These are phyloP conservation scores for Pinus albicaulis DNA, from an alignment of 75 land plant genomes.

Conservation along the genomic window DNA sequence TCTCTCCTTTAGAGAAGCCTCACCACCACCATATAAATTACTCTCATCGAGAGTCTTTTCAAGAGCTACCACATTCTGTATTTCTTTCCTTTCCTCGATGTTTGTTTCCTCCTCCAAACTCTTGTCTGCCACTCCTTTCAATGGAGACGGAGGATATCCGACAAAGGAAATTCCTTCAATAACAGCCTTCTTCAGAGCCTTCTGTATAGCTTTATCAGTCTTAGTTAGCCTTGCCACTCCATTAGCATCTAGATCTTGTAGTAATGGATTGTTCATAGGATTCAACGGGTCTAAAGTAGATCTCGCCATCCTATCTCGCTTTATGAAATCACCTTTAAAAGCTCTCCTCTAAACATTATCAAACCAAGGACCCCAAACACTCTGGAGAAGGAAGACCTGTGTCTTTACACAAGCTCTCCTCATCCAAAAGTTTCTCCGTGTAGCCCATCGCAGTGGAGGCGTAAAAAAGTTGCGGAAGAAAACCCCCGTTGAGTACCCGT, in stretches of 20 bases:
- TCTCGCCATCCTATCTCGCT: conserved; percentile 54
- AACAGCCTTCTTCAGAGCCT: conserved; percentile 37
- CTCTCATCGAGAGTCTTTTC: conserved; percentile 23
- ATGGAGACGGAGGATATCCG: conserved; percentile 14
- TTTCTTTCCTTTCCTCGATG: not conserved
- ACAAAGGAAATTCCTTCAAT: conserved; percentile 40
- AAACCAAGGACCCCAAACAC: conserved; percentile 64
- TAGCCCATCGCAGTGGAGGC: too few species aligned
- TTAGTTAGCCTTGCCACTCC: conserved; percentile 59
- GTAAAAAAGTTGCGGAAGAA: too few species aligned
- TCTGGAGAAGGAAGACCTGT: too few species aligned
- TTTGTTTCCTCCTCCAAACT: conserved; percentile 3
- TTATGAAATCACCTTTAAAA: conserved; percentile 46
- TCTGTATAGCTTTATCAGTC: conserved; percentile 69
- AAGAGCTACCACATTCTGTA: not conserved
- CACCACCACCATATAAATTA: conserved; percentile 21
- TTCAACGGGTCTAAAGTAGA: conserved; percentile 63
- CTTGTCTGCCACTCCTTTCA: not conserved
- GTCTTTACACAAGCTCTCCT: too few species aligned
- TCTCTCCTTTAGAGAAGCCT: conserved; percentile 5
- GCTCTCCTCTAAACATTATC: conserved; percentile 22
- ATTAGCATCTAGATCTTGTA: conserved; percentile 88
- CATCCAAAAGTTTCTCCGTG: too few species aligned
- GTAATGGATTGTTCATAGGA: conserved; percentile 78
- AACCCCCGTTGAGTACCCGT: too few species aligned